Evolutionary conservation across 495 filamentous ascomycete genomes (phyloP).

Genomic region (Paragyromitra xinjiangensis): DNA sequence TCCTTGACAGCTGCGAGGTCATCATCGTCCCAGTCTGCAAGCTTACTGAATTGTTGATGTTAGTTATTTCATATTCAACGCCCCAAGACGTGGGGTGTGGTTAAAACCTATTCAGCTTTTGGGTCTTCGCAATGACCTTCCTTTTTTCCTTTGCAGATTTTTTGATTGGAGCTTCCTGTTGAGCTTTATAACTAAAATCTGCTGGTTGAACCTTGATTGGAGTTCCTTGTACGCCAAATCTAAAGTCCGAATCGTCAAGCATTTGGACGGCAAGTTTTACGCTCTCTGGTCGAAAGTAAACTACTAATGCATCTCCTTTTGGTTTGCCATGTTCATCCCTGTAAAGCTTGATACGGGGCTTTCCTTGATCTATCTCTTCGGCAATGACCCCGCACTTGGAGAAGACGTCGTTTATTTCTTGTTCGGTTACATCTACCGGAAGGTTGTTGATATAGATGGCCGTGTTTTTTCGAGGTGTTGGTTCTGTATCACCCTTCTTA

Average conservation of each 20-base stretch:
- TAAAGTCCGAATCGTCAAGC: conserved; percentile 88
- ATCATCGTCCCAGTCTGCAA: conserved; percentile 93
- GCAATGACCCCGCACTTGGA: conserved; percentile 91
- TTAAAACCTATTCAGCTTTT: conserved; percentile 75
- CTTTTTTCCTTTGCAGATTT: conserved; percentile 72
- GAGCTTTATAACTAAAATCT: conserved; percentile 83
- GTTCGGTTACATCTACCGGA: conserved; percentile 75
- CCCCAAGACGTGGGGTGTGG: neutral
- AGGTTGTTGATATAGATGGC: conserved; percentile 90
- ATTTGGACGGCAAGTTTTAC: conserved; percentile 89
- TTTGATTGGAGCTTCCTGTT: conserved; percentile 68
- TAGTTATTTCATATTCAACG: conserved; percentile 10
- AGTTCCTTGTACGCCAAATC: conserved; percentile 67
- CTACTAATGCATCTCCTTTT: conserved; percentile 91
- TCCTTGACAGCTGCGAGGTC: conserved; percentile 69
- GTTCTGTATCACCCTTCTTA: conserved; percentile 35
- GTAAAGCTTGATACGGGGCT: conserved; percentile 93
- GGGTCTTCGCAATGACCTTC: conserved; percentile 87
- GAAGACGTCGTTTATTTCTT: conserved; percentile 85
- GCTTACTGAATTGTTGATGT: conserved; percentile 66
- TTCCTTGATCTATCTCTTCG: conserved; percentile 85
- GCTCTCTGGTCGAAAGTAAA: conserved; percentile 92
- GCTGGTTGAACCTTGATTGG: conserved; percentile 84
- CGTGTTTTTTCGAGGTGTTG: conserved; percentile 72
- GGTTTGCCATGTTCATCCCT: conserved; percentile 79